A percentile compares a stretch with the other conserved stretches of the same genome.
Conservation (phyloP, 495 filamentous ascomycete genomes). For the Xylaria scruposa region DNA sequence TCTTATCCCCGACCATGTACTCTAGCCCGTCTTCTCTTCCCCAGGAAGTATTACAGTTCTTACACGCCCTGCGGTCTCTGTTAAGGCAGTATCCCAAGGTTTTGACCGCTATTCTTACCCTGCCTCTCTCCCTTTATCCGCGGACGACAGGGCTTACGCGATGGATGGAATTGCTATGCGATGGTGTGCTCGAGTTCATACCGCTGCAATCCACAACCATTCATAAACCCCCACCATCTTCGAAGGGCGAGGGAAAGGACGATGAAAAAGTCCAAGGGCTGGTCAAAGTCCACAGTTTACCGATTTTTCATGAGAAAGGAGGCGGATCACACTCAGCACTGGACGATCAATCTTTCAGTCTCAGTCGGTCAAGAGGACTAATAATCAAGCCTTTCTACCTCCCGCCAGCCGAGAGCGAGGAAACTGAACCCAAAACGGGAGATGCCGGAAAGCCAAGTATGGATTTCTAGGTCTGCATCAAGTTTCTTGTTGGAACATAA, state of each 20-base stretch:
- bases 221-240: slow-evolving; percentile 53
- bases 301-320: slow-evolving; percentile 79
- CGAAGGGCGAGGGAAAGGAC: slow-evolving; percentile 51
- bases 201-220: slow-evolving; percentile 77
- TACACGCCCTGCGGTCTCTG: slow-evolving; percentile 79
- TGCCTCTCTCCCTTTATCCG: slow-evolving; percentile 83
- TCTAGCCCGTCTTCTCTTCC: slow-evolving; percentile 70
- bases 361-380: slow-evolving; percentile 80
- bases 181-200: slow-evolving; percentile 87
- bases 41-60: slow-evolving; percentile 76
- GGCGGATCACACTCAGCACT: slow-evolving; percentile 78
- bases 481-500: too few species aligned
- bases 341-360: slow-evolving; percentile 86
- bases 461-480: slow-evolving; percentile 64
- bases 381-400: slow-evolving; percentile 88
- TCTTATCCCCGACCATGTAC: slow-evolving; percentile 86
- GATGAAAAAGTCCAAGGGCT: slow-evolving; percentile 88
- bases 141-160: slow-evolving; percentile 78
- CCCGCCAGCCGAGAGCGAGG: slow-evolving; percentile 84
- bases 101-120: slow-evolving; percentile 76
- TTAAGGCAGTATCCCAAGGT: slow-evolving; percentile 68
- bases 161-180: slow-evolving; percentile 85
- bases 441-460: slow-evolving; percentile 51
- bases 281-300: slow-evolving; percentile 79
- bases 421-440: slow-evolving; percentile 66